Conservation (phyloP, 73 alveolate species). For the Paramecium caudatum region DNA sequence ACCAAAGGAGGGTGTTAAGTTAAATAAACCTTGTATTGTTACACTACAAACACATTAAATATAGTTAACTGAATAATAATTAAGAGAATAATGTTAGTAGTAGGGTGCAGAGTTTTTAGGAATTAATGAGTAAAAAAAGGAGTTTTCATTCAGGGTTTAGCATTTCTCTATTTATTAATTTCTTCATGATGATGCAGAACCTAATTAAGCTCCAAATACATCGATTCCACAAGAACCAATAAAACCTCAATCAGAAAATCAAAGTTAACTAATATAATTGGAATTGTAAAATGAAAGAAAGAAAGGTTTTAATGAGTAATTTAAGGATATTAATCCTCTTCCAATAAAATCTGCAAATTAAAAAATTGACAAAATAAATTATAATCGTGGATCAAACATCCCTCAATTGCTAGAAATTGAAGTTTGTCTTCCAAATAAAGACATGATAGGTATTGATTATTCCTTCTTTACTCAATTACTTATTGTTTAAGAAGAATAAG, state of each 20-base stretch:
- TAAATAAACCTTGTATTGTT: slow-evolving; percentile 15
- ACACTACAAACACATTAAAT: background rate
- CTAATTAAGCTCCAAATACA: no score
- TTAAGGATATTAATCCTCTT: background rate
- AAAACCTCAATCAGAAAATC: no score
- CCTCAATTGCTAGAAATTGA: background rate
- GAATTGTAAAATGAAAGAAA: no score
- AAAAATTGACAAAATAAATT: background rate
- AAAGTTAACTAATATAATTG: no score
- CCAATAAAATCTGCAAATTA: slow-evolving; percentile 2
- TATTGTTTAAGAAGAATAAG: no score
- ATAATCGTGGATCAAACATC: background rate
- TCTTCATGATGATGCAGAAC: slow-evolving; percentile 37
- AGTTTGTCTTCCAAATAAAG: slow-evolving; percentile 19
- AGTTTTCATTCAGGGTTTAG: background rate
- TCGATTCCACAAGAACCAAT: no score
- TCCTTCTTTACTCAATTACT: no score
- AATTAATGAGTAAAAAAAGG: background rate
- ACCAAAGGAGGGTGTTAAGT: background rate
- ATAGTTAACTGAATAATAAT: no score
- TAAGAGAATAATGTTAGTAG: background rate
- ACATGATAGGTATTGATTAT: background rate
- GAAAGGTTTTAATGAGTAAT: no score
- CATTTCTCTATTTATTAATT: slow-evolving; percentile 25
- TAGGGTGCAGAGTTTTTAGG: background rate